Evolutionary conservation across 352 stramenopile species (phyloP).

Genomic region (Phytophthora cryptogea): DNA sequence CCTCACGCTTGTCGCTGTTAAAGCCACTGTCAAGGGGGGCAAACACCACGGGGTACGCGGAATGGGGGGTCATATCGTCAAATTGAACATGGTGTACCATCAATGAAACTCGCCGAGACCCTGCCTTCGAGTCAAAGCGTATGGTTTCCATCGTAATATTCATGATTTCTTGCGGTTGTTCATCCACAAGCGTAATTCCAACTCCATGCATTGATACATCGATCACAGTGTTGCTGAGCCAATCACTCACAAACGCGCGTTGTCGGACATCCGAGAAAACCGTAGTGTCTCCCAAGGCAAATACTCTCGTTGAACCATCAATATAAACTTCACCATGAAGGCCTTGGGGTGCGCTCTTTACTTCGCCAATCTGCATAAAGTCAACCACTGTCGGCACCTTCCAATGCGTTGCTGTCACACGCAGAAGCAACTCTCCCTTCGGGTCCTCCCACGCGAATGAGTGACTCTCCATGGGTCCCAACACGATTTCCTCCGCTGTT

Average conservation of each 20-base stretch:
- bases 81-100: conserved; percentile 86
- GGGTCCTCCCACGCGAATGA: conserved; percentile 86
- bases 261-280: conserved; percentile 64
- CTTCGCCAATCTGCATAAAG: conserved; percentile 73
- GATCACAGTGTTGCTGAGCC: conserved; percentile 75
- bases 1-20: conserved; percentile 87
- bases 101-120: conserved; percentile 56
- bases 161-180: conserved; percentile 73
- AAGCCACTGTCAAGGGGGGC: conserved; percentile 83
- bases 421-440: conserved; percentile 56
- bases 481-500: conserved; percentile 63
- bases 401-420: conserved; percentile 62
- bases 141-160: conserved; percentile 91
- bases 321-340: conserved; percentile 88
- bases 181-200: conserved; percentile 82
- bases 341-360: conserved; percentile 54
- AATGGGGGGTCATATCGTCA: conserved; percentile 81
- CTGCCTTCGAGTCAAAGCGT: conserved; percentile 54
- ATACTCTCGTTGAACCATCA: conserved; percentile 76
- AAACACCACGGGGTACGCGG: conserved; percentile 78
- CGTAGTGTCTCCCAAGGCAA: conserved; percentile 76
- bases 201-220: conserved; percentile 77
- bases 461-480: conserved; percentile 72
- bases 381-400: conserved; percentile 77
- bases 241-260: conserved; percentile 63